Evolutionary conservation across 1,284 basidiomycete genomes (phyloP), one percentile per base, ranked within the genome.

Genomic region (Schizophyllum commune): DNA sequence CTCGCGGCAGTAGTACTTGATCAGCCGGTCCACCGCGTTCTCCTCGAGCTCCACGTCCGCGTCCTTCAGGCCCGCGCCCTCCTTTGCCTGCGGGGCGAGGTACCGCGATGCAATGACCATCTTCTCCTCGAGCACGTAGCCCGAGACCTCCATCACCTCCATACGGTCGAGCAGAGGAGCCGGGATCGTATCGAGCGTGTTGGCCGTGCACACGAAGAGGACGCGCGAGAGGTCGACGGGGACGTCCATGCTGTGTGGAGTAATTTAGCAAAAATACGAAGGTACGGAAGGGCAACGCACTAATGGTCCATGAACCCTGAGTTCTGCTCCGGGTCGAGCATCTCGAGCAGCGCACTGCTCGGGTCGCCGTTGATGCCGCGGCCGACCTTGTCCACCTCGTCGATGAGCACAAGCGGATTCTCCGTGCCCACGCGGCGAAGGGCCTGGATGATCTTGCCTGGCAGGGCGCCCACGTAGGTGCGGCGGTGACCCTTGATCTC

Each of bases 351-450:
- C 0, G 96, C 96, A 65, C 92, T 95, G 0, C 93, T 85, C 4
- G 97, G 97, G 73, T 99, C 97, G 1, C 96, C 96, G 68, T 98
- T 97, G 71, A 93, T 89, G 0, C 95, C 93, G 22, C 92, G 82
- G n/a, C 94, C 94, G 64, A 99, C 94, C 83, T 99, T 99, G 80
- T 99, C 96, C 22, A 99, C 93, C 74, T 99, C 96, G 70, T 99
- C 96, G 66, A 99, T 98, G 58, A 99, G 78, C 19, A 96, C 92
- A 19, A 99, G 81, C 0, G 96, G 96, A 73, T 99, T 99, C 77
- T 98, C 96, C 4, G 94, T 96, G 34, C 94, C 94, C 15, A 98
- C 95, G 65, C 96, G 90, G 77, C 98, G 98, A 63, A 99, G 76
- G 1, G 96, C 96, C 74, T 47, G 39, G 17, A 98, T 96, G 61